phyloP scores from a whole-genome alignment of 2,329 filamentous ascomycete species.

The Pseudogymnoascus sp. region DNA sequence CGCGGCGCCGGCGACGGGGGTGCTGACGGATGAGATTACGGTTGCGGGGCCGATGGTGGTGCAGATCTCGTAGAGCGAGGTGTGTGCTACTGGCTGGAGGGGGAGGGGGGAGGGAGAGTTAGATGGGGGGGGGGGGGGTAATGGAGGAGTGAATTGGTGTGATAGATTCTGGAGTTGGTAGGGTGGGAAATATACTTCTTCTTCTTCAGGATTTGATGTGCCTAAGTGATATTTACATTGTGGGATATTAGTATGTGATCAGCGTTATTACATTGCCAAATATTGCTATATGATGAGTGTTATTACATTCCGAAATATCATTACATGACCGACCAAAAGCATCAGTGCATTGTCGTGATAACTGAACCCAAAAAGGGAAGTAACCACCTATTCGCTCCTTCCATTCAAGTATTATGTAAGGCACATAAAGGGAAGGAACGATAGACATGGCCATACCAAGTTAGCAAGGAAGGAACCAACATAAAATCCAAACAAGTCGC shows the following conservation, averaged over 20 bases:
- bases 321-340: too few species aligned
- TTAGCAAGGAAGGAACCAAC: neutral
- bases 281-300: too few species aligned
- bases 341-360: neutral
- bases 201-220: neutral
- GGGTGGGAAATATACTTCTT: neutral
- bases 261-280: too few species aligned
- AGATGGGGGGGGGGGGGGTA: neutral
- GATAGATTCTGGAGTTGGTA: neutral
- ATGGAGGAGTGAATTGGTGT: neutral
- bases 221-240: neutral
- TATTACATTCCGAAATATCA: too few species aligned
- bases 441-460: neutral
- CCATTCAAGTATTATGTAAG: neutral
- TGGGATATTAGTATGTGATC: neutral
- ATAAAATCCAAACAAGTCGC: neutral
- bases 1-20: constrained; percentile 39
- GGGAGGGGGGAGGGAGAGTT: neutral
- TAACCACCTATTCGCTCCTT: neutral
- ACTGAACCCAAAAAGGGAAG: neutral
- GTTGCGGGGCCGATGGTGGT: constrained; percentile 57
- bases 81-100: neutral
- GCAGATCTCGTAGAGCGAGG: constrained; percentile 35
- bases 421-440: neutral
- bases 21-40: constrained; percentile 53